A percentile compares a stretch with the other conserved stretches of the same genome.
phyloP scores from a whole-genome alignment of 192 early-diverging fungal genomes.

The Funneliformis mosseae region DNA sequence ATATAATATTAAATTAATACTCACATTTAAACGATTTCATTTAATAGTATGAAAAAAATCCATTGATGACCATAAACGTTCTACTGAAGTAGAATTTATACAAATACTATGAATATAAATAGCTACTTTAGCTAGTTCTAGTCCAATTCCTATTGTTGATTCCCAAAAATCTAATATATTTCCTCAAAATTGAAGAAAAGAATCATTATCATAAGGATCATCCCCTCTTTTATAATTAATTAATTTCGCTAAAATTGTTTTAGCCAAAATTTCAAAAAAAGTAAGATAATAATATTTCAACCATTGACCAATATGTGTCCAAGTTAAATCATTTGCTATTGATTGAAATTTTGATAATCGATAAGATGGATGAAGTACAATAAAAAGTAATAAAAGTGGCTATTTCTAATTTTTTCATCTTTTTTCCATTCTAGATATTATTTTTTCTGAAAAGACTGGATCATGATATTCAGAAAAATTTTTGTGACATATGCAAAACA shows the following conservation, averaged over 20 bases:
- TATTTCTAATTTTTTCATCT: conserved; percentile 1
- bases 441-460: conserved; percentile 1
- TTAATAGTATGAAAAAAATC: neutral
- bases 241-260: conserved; percentile 8
- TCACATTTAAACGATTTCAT: neutral
- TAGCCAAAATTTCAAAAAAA: neutral
- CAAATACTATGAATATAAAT: conserved; percentile 1
- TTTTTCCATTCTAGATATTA: conserved; percentile 6
- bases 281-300: neutral
- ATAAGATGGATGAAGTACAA: neutral
- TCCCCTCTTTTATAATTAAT: conserved; percentile 8
- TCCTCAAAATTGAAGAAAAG: neutral
- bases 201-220: conserved; percentile 15
- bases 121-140: neutral
- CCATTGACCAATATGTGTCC: neutral
- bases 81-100: neutral
- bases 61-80: neutral
- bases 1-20: neutral
- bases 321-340: neutral
- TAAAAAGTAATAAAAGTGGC: neutral
- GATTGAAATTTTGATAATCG: neutral
- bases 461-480: neutral
- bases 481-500: conserved; percentile 9
- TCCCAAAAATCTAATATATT: conserved; percentile 14
- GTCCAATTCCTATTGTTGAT: conserved; percentile 1